Conservation (phyloP, 768 basidiomycete genomes). For the Terana coerulea region DNA sequence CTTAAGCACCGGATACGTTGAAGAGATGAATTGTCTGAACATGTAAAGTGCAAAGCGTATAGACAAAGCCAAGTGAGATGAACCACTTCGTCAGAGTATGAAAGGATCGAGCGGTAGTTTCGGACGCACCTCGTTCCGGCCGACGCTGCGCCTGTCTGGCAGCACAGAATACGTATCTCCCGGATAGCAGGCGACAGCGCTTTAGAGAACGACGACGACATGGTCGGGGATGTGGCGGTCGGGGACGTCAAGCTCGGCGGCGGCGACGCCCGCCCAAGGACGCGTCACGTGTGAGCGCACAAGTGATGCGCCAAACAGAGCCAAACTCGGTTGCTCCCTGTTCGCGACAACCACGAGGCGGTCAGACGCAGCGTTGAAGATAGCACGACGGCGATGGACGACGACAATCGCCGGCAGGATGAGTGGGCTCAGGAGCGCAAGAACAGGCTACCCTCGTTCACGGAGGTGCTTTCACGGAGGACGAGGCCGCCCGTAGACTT, state of each 20-base stretch:
- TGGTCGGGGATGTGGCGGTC: neutral
- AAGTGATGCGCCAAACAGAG: conserved; percentile 5
- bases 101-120: conserved; percentile 2
- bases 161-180: conserved; percentile 78
- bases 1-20: conserved; percentile 73
- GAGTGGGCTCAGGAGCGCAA: conserved; percentile 70
- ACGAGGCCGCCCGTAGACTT: conserved; percentile 95
- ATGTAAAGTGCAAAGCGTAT: conserved; percentile 6
- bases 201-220: conserved; percentile 51
- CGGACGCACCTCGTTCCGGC: conserved; percentile 68
- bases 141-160: conserved; percentile 72
- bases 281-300: neutral
- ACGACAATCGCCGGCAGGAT: conserved; percentile 45
- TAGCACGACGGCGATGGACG: conserved; percentile 29
- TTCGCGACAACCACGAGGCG: conserved; percentile 17
- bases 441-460: conserved; percentile 81
- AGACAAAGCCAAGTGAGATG: conserved; percentile 1
- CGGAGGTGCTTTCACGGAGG: conserved; percentile 86
- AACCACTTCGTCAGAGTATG: neutral
- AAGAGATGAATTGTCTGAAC: conserved; percentile 70
- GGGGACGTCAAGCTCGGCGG: neutral
- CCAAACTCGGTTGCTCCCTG: conserved; percentile 14
- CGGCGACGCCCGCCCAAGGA: conserved; percentile 2
- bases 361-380: too few species aligned
- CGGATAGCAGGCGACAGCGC: conserved; percentile 74